Conservation (phyloP, 2,329 filamentous ascomycete species). For the Beauveria brongniartii region DNA sequence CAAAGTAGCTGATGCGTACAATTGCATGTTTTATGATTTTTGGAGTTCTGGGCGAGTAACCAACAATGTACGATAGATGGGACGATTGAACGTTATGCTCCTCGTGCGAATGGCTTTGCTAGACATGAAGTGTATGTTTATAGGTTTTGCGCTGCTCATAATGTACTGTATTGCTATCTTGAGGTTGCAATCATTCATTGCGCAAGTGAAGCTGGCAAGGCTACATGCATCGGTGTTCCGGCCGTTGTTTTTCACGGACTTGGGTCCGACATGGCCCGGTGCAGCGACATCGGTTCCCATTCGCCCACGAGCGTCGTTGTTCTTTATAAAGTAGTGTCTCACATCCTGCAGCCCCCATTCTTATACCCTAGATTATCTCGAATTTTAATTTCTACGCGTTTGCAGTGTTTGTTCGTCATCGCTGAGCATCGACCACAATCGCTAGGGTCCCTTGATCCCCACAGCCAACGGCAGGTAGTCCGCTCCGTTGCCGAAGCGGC, state of each 20-base stretch:
- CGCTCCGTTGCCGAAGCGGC: neutral
- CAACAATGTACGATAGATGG: neutral
- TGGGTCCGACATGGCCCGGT: neutral
- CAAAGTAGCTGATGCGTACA: neutral
- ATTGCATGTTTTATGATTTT: neutral
- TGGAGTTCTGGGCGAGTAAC: neutral
- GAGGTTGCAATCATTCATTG: neutral
- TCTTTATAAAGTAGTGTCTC: neutral
- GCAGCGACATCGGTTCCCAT: neutral
- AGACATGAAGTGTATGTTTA: neutral
- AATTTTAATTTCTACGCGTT: neutral
- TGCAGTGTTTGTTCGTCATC: neutral
- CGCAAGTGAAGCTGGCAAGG: too few species aligned
- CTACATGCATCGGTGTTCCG: neutral
- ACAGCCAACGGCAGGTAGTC: neutral
- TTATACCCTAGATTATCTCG: too few species aligned
- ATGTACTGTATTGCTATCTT: neutral
- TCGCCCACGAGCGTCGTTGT: too few species aligned
- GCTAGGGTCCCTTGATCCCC: neutral
- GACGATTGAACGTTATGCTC: slow-evolving; percentile 1
- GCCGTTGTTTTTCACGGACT: neutral
- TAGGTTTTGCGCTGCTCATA: neutral
- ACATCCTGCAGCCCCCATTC: too few species aligned
- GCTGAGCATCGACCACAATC: neutral
- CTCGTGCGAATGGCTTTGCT: neutral